A percentile compares a stretch with the other conserved stretches of the same genome.
Evolutionary conservation across 2,329 filamentous ascomycete genomes (phyloP).

Genomic region (Venturia pyrina): DNA sequence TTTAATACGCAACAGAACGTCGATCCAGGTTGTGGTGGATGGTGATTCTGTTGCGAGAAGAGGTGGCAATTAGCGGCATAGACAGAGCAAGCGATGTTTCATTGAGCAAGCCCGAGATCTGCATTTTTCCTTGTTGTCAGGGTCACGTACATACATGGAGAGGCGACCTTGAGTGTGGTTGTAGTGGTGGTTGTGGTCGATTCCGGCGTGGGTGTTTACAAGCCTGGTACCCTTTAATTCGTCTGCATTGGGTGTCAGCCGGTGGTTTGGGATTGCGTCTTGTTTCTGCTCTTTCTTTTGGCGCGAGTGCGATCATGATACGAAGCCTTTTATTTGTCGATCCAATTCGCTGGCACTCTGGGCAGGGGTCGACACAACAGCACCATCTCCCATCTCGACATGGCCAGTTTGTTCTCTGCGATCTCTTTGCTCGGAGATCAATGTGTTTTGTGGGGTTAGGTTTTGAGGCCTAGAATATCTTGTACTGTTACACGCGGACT

Average conservation of each 20-base stretch:
- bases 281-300: conserved; percentile 2
- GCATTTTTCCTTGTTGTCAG: neutral
- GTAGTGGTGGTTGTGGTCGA: neutral
- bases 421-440: neutral
- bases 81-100: neutral
- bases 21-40: neutral
- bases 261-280: conserved; percentile 2
- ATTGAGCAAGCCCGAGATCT: neutral
- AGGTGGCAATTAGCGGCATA: neutral
- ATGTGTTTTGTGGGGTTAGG: neutral
- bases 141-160: conserved; percentile 6
- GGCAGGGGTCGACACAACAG: conserved; percentile 18
- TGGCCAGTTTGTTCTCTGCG: neutral
- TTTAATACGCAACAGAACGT: conserved; percentile 6
- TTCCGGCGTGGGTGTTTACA: neutral
- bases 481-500: conserved; percentile 4
- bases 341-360: conserved; percentile 16
- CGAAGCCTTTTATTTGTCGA: conserved; percentile 4
- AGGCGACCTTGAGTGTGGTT: neutral
- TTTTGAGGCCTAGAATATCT: conserved; percentile 2
- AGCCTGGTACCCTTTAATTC: conserved; percentile 8
- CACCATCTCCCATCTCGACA: neutral
- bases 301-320: conserved; percentile 15
- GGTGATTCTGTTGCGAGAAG: neutral
- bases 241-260: conserved; percentile 10